phyloP scores from a whole-genome alignment of 371 early-diverging fungal species.

The Mucor racemosus region DNA sequence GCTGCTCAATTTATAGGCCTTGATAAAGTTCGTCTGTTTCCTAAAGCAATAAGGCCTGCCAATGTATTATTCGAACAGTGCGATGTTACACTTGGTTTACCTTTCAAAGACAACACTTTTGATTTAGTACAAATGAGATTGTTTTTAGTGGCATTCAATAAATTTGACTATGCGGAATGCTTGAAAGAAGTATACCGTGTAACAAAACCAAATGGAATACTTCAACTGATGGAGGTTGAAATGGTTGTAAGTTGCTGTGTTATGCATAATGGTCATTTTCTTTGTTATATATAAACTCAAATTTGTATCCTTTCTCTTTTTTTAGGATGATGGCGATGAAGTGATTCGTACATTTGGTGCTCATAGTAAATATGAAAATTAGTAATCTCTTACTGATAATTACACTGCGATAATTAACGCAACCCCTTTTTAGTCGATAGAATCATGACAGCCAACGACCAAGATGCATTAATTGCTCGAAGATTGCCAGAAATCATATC shows the following conservation, averaged over 20 bases:
- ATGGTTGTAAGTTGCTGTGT: slow-evolving; percentile 18
- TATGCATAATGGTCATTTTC: not conserved
- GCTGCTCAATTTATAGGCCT: slow-evolving; percentile 46
- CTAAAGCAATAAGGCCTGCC: slow-evolving; percentile 45
- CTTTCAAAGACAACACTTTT: slow-evolving; percentile 51
- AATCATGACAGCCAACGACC: not conserved
- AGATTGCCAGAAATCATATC: not conserved
- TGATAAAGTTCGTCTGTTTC: slow-evolving; percentile 50
- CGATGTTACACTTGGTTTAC: slow-evolving; percentile 47
- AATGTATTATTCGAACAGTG: slow-evolving; percentile 47
- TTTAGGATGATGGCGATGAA: slow-evolving; percentile 11
- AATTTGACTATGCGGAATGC: slow-evolving; percentile 19
- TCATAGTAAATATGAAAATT: not conserved
- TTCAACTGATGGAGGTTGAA: slow-evolving; percentile 47
- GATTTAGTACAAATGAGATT: slow-evolving; percentile 56
- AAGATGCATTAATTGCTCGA: slow-evolving; percentile 4
- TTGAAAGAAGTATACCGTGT: slow-evolving; percentile 40
- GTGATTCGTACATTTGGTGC: not conserved
- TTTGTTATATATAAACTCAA: not conserved
- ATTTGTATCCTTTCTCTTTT: not conserved
- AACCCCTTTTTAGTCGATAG: not conserved
- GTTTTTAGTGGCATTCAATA: slow-evolving; percentile 30
- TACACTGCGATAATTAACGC: not conserved
- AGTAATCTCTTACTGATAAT: no score
- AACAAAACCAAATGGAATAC: slow-evolving; percentile 48